phyloP scores from a whole-genome alignment of 2,329 filamentous ascomycete species.

The Fusarium coffeatum region DNA sequence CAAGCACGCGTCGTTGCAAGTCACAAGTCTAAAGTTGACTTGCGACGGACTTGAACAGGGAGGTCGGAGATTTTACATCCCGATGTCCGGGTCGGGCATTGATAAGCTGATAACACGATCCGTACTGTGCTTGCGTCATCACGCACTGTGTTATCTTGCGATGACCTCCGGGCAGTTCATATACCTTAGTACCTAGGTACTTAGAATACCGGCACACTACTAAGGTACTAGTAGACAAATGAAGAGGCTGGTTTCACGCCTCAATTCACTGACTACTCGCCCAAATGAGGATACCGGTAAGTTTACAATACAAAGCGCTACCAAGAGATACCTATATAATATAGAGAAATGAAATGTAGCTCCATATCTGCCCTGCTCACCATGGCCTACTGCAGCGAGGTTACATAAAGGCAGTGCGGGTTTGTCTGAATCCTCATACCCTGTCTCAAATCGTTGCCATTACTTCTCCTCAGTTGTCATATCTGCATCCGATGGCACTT shows the following conservation, averaged over 20 bases:
- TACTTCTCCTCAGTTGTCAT: constrained; percentile 63
- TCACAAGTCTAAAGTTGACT: constrained; percentile 22
- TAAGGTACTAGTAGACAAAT: neutral
- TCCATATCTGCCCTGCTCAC: neutral
- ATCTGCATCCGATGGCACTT: constrained; percentile 53
- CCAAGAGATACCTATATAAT: constrained; percentile 8
- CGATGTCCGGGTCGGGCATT: constrained; percentile 27
- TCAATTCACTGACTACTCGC: too few species aligned
- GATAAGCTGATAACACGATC: constrained; percentile 30
- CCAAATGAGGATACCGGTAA: neutral
- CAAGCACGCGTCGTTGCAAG: constrained; percentile 42
- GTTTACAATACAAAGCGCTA: neutral
- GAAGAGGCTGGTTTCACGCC: too few species aligned
- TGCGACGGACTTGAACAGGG: constrained; percentile 5
- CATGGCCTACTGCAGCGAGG: neutral
- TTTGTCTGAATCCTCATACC: neutral
- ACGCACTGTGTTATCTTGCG: neutral
- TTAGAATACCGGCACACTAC: neutral
- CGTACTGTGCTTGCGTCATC: constrained; percentile 3
- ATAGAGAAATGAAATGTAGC: constrained; percentile 6
- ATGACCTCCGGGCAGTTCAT: neutral
- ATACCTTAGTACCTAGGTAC: neutral
- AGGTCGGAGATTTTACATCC: constrained; percentile 41
- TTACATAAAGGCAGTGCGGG: neutral
- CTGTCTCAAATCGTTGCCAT: constrained; percentile 9